Percentiles rank a stretch among this genome's conserved stretches.
Conservation (phyloP, 2,329 filamentous ascomycete species). For the Beauveria varroae region DNA sequence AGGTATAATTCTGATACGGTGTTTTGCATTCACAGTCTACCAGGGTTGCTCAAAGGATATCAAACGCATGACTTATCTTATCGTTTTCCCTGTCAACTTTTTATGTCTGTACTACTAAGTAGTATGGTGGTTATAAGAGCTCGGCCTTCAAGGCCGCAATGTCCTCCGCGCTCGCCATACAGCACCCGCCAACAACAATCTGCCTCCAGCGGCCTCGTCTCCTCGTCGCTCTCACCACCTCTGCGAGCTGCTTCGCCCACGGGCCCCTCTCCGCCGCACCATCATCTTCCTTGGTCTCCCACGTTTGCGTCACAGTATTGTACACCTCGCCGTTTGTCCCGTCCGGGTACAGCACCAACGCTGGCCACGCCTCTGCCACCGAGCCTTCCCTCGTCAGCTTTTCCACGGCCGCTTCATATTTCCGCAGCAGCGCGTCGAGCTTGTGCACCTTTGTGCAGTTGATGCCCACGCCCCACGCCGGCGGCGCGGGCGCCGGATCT, state of each 20-base stretch:
- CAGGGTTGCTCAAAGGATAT: too few relatives aligned
- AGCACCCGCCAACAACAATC: constrained; percentile 47
- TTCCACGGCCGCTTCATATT: constrained; percentile 44
- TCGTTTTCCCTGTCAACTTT: too few relatives aligned
- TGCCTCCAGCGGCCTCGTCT: constrained; percentile 33
- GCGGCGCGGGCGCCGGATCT: constrained; percentile 15
- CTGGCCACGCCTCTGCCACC: constrained; percentile 35
- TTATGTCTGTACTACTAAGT: too few relatives aligned
- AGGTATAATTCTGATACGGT: too few relatives aligned
- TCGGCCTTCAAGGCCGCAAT: constrained; percentile 21
- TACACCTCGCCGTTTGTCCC: constrained; percentile 62
- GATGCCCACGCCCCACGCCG: constrained; percentile 55
- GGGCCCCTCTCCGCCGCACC: constrained; percentile 19
- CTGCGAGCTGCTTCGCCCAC: constrained; percentile 40
- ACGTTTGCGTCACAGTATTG: constrained; percentile 53
- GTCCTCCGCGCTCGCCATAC: constrained; percentile 36
- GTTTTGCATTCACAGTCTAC: too few relatives aligned
- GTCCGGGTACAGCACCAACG: constrained; percentile 59
- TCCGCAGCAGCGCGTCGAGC: constrained; percentile 45
- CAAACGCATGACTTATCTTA: too few relatives aligned
- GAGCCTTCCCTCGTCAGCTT: constrained; percentile 28
- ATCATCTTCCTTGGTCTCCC: constrained; percentile 40
- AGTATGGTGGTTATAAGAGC: background rate
- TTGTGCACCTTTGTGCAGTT: constrained; percentile 63
- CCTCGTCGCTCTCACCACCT: constrained; percentile 31